Percentiles rank a stretch among this genome's conserved stretches.
phyloP scores from a whole-genome alignment of 768 basidiomycete species.

The Suillus plorans region DNA sequence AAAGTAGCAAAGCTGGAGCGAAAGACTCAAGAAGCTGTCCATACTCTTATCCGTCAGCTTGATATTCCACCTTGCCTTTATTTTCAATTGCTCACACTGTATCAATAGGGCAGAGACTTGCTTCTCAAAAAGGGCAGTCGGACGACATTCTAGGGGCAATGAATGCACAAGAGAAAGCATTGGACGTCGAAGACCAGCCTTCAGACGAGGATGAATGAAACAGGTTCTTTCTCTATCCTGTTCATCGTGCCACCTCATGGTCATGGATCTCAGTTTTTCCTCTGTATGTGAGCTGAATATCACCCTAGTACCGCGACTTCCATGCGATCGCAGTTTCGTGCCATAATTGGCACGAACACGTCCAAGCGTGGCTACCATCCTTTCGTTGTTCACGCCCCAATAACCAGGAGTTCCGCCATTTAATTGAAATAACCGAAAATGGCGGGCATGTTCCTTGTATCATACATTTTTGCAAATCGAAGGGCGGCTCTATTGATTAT shows the following conservation, averaged over 20 bases:
- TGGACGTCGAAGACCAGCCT: slow-evolving; percentile 48
- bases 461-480: not conserved
- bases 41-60: slow-evolving; percentile 85
- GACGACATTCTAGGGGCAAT: slow-evolving; percentile 84
- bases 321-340: not conserved
- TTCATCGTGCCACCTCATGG: not conserved
- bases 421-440: not conserved
- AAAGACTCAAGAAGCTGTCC: slow-evolving; percentile 89
- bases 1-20: slow-evolving; percentile 86
- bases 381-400: not conserved
- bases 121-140: slow-evolving; percentile 74
- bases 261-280: not conserved
- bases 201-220: slow-evolving; percentile 65
- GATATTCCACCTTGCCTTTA: slow-evolving; percentile 3
- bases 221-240: not conserved
- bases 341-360: not conserved
- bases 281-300: slow-evolving; percentile 1
- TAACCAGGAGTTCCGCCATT: not conserved
- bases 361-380: not conserved
- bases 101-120: slow-evolving; percentile 70
- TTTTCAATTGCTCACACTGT: slow-evolving; percentile 8
- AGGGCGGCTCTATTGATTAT: not conserved
- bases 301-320: not conserved
- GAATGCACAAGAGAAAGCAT: slow-evolving; percentile 67
- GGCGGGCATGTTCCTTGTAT: not conserved